Evolutionary conservation across 768 basidiomycete genomes (phyloP).

Genomic region (Tulasnella sp.): DNA sequence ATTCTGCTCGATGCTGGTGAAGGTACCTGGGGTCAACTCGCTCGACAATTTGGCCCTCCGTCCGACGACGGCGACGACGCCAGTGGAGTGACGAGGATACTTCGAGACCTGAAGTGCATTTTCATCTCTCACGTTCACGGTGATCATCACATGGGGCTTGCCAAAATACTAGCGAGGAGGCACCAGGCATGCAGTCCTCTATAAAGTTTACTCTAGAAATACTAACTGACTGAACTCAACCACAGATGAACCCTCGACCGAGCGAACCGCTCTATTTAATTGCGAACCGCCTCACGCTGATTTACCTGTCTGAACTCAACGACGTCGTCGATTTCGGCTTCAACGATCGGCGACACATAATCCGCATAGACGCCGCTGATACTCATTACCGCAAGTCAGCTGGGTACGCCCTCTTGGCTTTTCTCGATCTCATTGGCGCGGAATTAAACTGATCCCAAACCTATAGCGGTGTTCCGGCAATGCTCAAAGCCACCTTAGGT

Average conservation of each 20-base stretch:
- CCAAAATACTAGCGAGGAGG: slow-evolving; percentile 60
- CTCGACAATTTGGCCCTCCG: slow-evolving; percentile 57
- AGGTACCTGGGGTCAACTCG: slow-evolving; percentile 84
- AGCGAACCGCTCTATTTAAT: slow-evolving; percentile 60
- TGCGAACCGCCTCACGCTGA: slow-evolving; percentile 39
- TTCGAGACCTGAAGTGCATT: slow-evolving; percentile 64
- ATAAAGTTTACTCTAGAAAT: not conserved
- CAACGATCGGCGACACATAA: slow-evolving; percentile 19
- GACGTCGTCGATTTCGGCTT: slow-evolving; percentile 65
- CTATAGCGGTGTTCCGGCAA: not conserved
- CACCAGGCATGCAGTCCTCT: slow-evolving; percentile 38
- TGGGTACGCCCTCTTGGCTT: not conserved
- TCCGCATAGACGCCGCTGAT: slow-evolving; percentile 15
- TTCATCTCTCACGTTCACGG: slow-evolving; percentile 87
- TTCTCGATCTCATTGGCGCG: not conserved
- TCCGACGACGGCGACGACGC: not conserved
- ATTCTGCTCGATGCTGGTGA: slow-evolving; percentile 86
- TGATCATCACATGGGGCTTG: slow-evolving; percentile 83
- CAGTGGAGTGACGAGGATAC: slow-evolving; percentile 22
- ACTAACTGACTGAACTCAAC: not conserved
- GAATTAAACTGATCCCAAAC: not conserved
- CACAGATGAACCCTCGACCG: slow-evolving; percentile 53
- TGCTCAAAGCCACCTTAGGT: slow-evolving; percentile 30
- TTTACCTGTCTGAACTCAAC: slow-evolving; percentile 61
- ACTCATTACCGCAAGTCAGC: not conserved